phyloP scores from a whole-genome alignment of 345 rosid species.

The Brassica incana region DNA sequence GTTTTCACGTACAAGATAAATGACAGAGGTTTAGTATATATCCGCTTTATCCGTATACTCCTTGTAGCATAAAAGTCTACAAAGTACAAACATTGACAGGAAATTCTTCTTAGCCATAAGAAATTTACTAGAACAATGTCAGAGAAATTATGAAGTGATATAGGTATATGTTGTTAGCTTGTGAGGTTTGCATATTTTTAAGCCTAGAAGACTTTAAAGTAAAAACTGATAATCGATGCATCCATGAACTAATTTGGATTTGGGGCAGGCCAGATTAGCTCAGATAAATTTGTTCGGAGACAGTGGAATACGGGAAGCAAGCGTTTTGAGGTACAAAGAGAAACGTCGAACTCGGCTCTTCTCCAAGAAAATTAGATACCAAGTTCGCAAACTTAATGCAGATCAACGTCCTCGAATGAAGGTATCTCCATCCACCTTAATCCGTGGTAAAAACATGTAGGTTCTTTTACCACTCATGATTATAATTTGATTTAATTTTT shows the following conservation, averaged over 20 bases:
- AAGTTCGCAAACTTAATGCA: slow-evolving; percentile 87
- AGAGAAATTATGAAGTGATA: not conserved
- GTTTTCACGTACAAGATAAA: slow-evolving; percentile 32
- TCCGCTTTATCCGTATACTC: slow-evolving; percentile 4
- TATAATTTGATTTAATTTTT: not conserved
- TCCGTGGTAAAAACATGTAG: slow-evolving; percentile 11
- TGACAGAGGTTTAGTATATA: slow-evolving; percentile 18
- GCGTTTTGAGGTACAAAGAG: slow-evolving; percentile 87
- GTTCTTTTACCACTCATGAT: slow-evolving; percentile 7
- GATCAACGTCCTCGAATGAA: slow-evolving; percentile 90
- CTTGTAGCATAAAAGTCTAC: slow-evolving; percentile 22
- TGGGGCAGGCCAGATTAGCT: slow-evolving; percentile 69
- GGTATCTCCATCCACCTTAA: slow-evolving; percentile 46
- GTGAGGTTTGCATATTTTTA: not conserved
- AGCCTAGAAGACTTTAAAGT: not conserved
- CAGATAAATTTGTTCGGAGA: slow-evolving; percentile 77
- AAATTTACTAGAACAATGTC: not conserved
- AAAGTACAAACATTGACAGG: not conserved
- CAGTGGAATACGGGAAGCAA: slow-evolving; percentile 72
- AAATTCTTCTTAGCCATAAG: not conserved
- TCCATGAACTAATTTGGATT: slow-evolving; percentile 15
- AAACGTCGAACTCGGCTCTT: slow-evolving; percentile 83
- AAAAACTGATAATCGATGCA: not conserved
- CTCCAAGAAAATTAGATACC: slow-evolving; percentile 89
- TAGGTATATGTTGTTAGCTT: not conserved